A percentile compares a stretch with the other conserved stretches of the same genome.
Evolutionary conservation across 257 asterid genomes (phyloP).

Genomic region (Scutellaria baicalensis): DNA sequence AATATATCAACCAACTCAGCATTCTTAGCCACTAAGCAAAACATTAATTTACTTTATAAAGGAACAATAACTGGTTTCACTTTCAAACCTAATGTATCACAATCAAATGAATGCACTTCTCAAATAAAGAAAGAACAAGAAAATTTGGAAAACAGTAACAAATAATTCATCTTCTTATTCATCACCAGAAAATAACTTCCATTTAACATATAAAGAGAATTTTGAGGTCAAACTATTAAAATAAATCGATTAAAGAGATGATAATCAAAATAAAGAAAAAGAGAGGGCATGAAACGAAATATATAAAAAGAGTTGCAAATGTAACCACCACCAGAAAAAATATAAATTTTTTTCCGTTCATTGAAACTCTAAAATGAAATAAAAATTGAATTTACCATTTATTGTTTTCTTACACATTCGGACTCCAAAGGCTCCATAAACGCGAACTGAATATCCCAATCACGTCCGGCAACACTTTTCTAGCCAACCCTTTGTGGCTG

Average conservation of each 20-base stretch:
- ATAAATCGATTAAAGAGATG: not conserved
- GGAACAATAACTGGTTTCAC: not conserved
- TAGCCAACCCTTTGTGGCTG: slow-evolving; percentile 60
- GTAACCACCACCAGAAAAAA: slow-evolving; percentile 20
- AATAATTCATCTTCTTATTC: not conserved
- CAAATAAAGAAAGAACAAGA: too few relatives aligned
- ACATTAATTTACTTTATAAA: slow-evolving; percentile 8
- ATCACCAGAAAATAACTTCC: not conserved
- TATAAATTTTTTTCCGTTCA: not conserved
- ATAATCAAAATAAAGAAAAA: slow-evolving; percentile 15
- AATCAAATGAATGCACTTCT: not conserved
- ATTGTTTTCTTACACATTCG: slow-evolving; percentile 40
- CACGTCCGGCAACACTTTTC: slow-evolving; percentile 87
- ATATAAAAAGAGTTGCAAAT: slow-evolving; percentile 15
- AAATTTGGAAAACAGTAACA: not conserved
- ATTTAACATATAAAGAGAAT: too few relatives aligned
- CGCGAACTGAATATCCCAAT: slow-evolving; percentile 74
- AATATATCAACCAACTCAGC: slow-evolving; percentile 32
- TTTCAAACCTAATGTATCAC: not conserved
- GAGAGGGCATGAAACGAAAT: slow-evolving; percentile 3
- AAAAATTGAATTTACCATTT: not conserved
- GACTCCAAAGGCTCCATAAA: slow-evolving; percentile 90
- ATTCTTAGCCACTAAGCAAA: slow-evolving; percentile 39
- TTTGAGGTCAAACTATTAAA: not conserved
- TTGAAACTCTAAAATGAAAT: slow-evolving; percentile 9